Conservation (phyloP, 2,329 filamentous ascomycete species). For the Cordyceps cateniannulata region DNA sequence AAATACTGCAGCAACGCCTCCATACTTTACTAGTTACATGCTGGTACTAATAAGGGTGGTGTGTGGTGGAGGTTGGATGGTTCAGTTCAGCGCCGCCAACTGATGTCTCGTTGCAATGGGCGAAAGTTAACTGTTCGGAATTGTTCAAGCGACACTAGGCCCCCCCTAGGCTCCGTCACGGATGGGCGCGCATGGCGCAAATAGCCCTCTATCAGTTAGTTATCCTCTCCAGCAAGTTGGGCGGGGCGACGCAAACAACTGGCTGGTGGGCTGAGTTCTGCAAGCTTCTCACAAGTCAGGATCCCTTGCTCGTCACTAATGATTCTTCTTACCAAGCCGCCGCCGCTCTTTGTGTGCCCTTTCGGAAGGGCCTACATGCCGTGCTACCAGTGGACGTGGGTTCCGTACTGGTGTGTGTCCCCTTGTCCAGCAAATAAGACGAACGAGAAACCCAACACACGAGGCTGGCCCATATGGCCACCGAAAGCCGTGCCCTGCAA, state of each 20-base stretch:
- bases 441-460: constrained; percentile 1
- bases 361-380: neutral
- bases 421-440: neutral
- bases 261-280: neutral
- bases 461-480: neutral
- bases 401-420: neutral
- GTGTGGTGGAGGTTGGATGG: neutral
- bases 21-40: neutral
- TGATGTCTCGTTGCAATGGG: too few relatives aligned
- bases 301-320: neutral
- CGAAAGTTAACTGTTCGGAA: neutral
- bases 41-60: neutral
- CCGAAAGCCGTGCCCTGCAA: constrained; percentile 8
- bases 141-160: constrained; percentile 1
- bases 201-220: neutral
- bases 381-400: neutral
- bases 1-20: neutral
- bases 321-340: neutral
- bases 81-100: constrained; percentile 2
- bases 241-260: constrained; percentile 2
- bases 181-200: neutral
- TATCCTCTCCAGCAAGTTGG: neutral
- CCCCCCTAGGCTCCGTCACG: neutral
- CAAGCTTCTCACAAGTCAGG: neutral
- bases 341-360: neutral